phyloP scores from a whole-genome alignment of 78 protist species.

The Dictyostelium capitatum region DNA sequence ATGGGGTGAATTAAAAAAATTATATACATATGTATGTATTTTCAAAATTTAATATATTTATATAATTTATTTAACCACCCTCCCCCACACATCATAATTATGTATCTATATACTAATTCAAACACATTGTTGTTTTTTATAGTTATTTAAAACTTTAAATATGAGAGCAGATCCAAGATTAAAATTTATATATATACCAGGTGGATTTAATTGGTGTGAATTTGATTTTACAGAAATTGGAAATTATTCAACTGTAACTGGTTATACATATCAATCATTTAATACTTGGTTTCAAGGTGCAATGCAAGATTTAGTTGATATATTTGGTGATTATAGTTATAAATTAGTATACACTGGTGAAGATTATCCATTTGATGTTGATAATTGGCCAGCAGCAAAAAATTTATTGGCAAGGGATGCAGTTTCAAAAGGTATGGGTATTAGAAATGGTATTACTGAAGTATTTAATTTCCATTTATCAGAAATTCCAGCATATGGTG shows the following conservation, averaged over 20 bases:
- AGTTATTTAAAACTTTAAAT: neutral
- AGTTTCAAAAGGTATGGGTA: slow-evolving; percentile 68
- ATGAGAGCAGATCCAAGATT: slow-evolving; percentile 68
- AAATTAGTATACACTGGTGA: slow-evolving; percentile 73
- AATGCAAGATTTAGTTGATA: slow-evolving; percentile 65
- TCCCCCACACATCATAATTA: too few relatives aligned
- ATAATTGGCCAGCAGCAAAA: slow-evolving; percentile 26
- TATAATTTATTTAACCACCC: too few relatives aligned
- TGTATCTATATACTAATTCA: neutral
- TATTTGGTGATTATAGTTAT: slow-evolving; percentile 56
- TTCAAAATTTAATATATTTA: too few relatives aligned
- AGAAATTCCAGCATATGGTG: slow-evolving; percentile 61
- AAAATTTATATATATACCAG: slow-evolving; percentile 60
- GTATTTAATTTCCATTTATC: slow-evolving; percentile 56
- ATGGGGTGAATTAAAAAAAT: slow-evolving; percentile 53
- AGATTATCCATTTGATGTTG: slow-evolving; percentile 66
- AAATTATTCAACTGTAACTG: slow-evolving; percentile 3
- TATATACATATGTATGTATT: slow-evolving; percentile 20
- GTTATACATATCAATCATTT: slow-evolving; percentile 19
- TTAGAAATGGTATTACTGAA: slow-evolving; percentile 73
- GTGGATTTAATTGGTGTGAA: slow-evolving; percentile 80
- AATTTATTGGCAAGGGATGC: slow-evolving; percentile 51
- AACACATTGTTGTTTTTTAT: too few relatives aligned
- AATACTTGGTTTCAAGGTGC: slow-evolving; percentile 64
- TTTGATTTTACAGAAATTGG: slow-evolving; percentile 67